Base-by-base conservation (phyloP, 371 early-diverging fungal species). In the Smittium culicis region DNA sequence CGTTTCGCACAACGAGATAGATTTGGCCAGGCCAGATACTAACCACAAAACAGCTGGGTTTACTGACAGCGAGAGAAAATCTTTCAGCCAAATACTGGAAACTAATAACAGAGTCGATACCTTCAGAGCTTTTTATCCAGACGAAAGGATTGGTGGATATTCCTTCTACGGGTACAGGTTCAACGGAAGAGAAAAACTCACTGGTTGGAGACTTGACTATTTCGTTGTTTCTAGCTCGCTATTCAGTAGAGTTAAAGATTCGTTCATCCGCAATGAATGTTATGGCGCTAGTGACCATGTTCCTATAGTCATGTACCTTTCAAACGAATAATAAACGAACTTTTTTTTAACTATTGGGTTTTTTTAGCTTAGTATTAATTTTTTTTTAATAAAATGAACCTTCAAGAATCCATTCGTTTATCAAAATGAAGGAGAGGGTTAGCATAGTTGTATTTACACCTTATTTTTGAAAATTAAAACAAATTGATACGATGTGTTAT, bases 201-300 rank as follows among this genome's bases (percentile, higher is more conserved):
- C 90, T 64, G 94, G 94, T 2, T 94, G 94, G 94, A 78, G 94
- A 33, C 71, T 92, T 71, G 93, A 92, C 75, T 93, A 93, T 73
- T 91, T 92, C 81, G 82, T 88, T 11, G 82, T 86, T 11, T 85
- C 86, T 24, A 79, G 82, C 66, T 76, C 80, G 35, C 70, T 88
- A 28, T 67, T 86, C 68, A 77, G 81, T 8, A 77, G 83, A 3
- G 82, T 93, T 0, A 73, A 79, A 0, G 85, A 83, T 27, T 83
- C 85, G 35, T 79, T 81, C 32, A 89, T 91, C 65, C 76, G 94
- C 28, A 83, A 85, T 66, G 83, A 89, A 66, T 85, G 81, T 55
- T 94, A 88, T 74, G 94, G 94, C 2, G 92, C 93, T 3, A 89
- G 90, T 75, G 94, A 94, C 71, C 94, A 94, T 74, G 86, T 91